Evolutionary conservation across 768 basidiomycete genomes (phyloP).

Genomic region (Butyriboletus loyo): DNA sequence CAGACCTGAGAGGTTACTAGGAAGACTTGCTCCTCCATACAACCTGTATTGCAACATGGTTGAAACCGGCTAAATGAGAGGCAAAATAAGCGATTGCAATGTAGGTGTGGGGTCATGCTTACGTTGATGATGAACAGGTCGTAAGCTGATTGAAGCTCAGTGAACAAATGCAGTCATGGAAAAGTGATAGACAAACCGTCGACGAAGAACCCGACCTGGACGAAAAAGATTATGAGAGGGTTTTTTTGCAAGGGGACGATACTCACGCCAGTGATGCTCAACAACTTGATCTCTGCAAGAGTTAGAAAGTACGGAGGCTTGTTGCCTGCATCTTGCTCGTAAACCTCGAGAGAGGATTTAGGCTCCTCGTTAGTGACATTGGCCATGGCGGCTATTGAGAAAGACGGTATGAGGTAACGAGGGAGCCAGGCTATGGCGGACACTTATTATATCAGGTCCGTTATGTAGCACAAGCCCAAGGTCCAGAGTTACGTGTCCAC

Average conservation of each 20-base stretch:
- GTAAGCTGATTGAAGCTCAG: slow-evolving; percentile 47
- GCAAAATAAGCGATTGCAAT: not conserved
- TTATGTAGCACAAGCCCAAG: too few relatives aligned
- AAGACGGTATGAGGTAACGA: not conserved
- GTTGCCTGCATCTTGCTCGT: slow-evolving; percentile 27
- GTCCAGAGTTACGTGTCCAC: not conserved
- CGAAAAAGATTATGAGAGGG: slow-evolving; percentile 1
- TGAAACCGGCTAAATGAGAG: slow-evolving; percentile 48
- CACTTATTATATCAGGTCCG: slow-evolving; percentile 13
- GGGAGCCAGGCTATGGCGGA: not conserved
- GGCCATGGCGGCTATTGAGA: slow-evolving; percentile 9
- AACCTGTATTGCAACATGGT: slow-evolving; percentile 67
- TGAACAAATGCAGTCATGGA: not conserved
- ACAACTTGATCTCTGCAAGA: slow-evolving; percentile 52
- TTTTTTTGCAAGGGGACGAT: not conserved
- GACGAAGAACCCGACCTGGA: slow-evolving; percentile 66
- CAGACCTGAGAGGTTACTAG: slow-evolving; percentile 55
- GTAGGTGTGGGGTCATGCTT: slow-evolving; percentile 12
- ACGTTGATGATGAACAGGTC: slow-evolving; percentile 73
- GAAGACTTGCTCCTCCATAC: slow-evolving; percentile 50
- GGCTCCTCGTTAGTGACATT: not conserved
- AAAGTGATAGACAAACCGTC: slow-evolving; percentile 46
- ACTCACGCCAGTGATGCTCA: slow-evolving; percentile 60
- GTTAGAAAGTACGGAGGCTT: slow-evolving; percentile 41
- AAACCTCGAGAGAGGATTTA: slow-evolving; percentile 22